Base-by-base conservation (phyloP, 139 green algal genomes). In the Closterium sp. region DNA sequence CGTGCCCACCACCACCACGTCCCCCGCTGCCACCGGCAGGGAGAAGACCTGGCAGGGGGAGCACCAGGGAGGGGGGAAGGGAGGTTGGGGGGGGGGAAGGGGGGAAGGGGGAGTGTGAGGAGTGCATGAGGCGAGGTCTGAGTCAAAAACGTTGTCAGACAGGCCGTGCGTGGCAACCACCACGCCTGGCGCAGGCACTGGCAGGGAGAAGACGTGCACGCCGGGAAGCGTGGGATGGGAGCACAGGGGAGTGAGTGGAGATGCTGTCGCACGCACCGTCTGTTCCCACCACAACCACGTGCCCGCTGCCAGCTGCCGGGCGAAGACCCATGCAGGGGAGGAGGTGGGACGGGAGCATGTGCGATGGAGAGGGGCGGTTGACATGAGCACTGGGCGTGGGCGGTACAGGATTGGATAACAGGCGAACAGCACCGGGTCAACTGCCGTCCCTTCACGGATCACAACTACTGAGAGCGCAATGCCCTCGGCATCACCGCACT, bases 61-160 rank as follows among this genome's bases (percentile, higher is more conserved):
- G 43, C 2, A 25, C n/a, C n/a, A n/a, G n/a, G 81, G 21, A 34
- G 5, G 28, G 28, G 81, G 30, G 81, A 8, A 34, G 30, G 10
- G 81, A 1, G 28, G 2, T n/a, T 7, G 76, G 30, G 31, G 81
- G 76, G 30, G 31, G 81, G 28, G 30, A 3, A 33, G 81, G 1
- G 81, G 7, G n/a, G 2, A 8, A 85, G 76, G 76, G 76, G 4
- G 76, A 10, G 76, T n/a, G 8, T 55, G 4, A 38, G 0, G 84
- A 32, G 69, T 93, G 38, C 36, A 91, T 84, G 84, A 85, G 6
- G 89, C 96, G 34, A 99, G 90, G 92, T 99, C 98, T 35, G 98
- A 95, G 31, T 96, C 94, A 89, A 98, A 99, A 7, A 99, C 96
- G 94, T 99, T 99, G 95, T 99, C 98, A 94, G 97, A 99, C 76